Evolutionary conservation across 768 basidiomycete genomes (phyloP).

Genomic region (Cyathus striatus): DNA sequence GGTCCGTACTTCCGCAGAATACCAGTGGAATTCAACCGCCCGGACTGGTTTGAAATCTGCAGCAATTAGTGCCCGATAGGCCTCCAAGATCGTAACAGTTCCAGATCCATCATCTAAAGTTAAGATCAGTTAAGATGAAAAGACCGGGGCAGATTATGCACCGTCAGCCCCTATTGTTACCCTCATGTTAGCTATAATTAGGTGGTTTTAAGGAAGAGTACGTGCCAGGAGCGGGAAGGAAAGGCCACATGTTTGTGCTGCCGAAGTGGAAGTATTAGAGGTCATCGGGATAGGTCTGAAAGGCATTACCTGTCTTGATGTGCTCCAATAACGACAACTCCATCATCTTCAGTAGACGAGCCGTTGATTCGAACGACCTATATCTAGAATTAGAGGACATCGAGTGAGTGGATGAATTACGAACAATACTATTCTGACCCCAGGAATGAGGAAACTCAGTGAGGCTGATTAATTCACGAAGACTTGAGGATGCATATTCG

Average conservation of each 20-base stretch:
- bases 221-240: constrained; percentile 71
- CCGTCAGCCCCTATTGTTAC: constrained; percentile 42
- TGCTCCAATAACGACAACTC: constrained; percentile 67
- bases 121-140: constrained; percentile 15
- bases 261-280: constrained; percentile 3
- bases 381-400: constrained; percentile 5
- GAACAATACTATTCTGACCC: constrained; percentile 79
- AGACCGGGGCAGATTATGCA: constrained; percentile 14
- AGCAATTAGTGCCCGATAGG: constrained; percentile 65
- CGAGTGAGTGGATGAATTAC: constrained; percentile 13
- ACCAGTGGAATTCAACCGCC: constrained; percentile 81
- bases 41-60: constrained; percentile 64
- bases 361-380: constrained; percentile 79
- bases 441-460: constrained; percentile 75
- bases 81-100: constrained; percentile 73
- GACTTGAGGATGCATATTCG: constrained; percentile 50
- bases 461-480: constrained; percentile 56
- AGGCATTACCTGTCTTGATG: constrained; percentile 72
- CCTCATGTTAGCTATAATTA: constrained; percentile 16
- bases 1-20: constrained; percentile 62
- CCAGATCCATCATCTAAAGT: constrained; percentile 70
- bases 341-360: constrained; percentile 53
- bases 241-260: constrained; percentile 77
- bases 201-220: constrained; percentile 2
- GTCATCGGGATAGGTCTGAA: background rate